Evolutionary conservation across 345 rosid species (phyloP).

Genomic region (Bretschneidera sinensis): DNA sequence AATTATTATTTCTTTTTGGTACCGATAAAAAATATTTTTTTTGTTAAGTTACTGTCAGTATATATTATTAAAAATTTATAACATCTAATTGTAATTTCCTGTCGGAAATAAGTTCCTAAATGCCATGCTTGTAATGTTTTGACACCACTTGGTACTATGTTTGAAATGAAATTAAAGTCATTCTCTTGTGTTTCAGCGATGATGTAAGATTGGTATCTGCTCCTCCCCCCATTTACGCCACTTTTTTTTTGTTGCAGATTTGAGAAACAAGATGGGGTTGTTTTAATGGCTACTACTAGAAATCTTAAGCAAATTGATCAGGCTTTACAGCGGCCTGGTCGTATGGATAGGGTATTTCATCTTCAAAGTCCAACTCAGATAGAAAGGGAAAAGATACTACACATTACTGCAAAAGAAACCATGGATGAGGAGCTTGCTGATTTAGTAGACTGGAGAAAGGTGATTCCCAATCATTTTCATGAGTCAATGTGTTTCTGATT

Average conservation of each 20-base stretch:
- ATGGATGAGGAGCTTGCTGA: conserved; percentile 79
- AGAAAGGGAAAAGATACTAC: conserved; percentile 88
- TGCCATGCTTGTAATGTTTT: not conserved
- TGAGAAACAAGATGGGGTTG: conserved; percentile 98
- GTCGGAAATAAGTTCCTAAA: not conserved
- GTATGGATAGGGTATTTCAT: conserved; percentile 91
- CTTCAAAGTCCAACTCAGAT: conserved; percentile 85
- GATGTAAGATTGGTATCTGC: not conserved
- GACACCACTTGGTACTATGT: too few relatives aligned
- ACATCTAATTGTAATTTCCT: not conserved
- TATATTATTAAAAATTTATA: too few relatives aligned
- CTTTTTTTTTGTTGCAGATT: conserved; percentile 50
- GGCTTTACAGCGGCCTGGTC: conserved; percentile 90
- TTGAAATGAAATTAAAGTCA: not conserved
- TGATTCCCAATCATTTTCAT: conserved; percentile 18
- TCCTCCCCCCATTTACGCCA: not conserved
- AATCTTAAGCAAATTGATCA: conserved; percentile 88
- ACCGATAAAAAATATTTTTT: too few relatives aligned
- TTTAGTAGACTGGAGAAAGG: conserved; percentile 89
- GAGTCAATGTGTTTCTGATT: too few relatives aligned
- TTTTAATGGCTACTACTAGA: conserved; percentile 93
- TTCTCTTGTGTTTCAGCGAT: too few relatives aligned
- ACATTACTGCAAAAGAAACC: conserved; percentile 69
- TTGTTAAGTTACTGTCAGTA: too few relatives aligned
- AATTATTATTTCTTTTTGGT: too few relatives aligned